Evolutionary conservation across 2,329 filamentous ascomycete species (phyloP).

Genomic region (Diplodia intermedia): DNA sequence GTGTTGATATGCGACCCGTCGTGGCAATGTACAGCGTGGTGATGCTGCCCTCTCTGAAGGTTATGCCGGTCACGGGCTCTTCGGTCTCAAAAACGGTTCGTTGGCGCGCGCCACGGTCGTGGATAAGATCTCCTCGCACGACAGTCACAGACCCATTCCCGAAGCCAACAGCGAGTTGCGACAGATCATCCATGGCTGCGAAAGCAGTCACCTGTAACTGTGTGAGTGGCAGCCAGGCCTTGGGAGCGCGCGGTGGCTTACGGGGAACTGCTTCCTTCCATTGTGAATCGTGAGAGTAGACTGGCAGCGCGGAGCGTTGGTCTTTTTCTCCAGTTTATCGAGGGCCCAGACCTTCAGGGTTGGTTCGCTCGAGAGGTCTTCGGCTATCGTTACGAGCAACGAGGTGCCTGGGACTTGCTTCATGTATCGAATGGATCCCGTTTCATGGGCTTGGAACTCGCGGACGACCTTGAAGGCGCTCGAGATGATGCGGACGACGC

Average conservation of each 20-base stretch:
- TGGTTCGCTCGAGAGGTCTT: constrained; percentile 87
- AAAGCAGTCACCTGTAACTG: constrained; percentile 79
- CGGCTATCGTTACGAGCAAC: constrained; percentile 82
- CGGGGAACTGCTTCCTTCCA: constrained; percentile 90
- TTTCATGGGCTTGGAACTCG: constrained; percentile 85
- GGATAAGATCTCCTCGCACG: constrained; percentile 90
- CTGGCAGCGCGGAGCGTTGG: constrained; percentile 83
- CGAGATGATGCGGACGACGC: constrained; percentile 85
- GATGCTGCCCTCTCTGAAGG: constrained; percentile 68
- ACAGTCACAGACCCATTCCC: constrained; percentile 94
- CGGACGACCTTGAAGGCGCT: constrained; percentile 85
- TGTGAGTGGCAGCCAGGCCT: constrained; percentile 36
- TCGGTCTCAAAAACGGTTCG: constrained; percentile 95
- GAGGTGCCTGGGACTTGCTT: constrained; percentile 88
- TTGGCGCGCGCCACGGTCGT: constrained; percentile 93
- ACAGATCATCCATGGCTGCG: constrained; percentile 82
- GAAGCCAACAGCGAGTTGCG: constrained; percentile 93
- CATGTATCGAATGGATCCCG: constrained; percentile 84
- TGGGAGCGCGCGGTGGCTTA: constrained; percentile 43
- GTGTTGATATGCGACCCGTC: constrained; percentile 82
- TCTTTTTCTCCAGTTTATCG: constrained; percentile 93
- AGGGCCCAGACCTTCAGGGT: constrained; percentile 97
- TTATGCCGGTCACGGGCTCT: constrained; percentile 91
- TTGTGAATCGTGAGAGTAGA: constrained; percentile 88
- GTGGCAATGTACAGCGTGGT: constrained; percentile 93